phyloP scores from a whole-genome alignment of 306 rosid species.

The Lupinus albus region DNA sequence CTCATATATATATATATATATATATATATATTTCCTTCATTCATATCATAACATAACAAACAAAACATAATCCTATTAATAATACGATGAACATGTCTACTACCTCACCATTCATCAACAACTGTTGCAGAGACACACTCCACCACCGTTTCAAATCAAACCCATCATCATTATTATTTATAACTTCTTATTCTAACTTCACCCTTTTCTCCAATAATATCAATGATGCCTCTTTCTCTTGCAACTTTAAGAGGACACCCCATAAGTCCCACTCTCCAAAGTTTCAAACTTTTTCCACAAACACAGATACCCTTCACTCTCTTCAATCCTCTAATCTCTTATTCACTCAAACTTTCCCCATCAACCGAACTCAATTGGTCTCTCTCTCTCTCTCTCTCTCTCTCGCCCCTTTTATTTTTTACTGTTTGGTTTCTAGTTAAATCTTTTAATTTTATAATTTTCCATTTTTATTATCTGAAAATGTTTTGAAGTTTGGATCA shows the following conservation, averaged over 20 bases:
- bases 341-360: slow-evolving; percentile 57
- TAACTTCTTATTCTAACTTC: slow-evolving; percentile 32
- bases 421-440: neutral
- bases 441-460: slow-evolving; percentile 9
- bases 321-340: slow-evolving; percentile 49
- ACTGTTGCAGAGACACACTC: slow-evolving; percentile 28
- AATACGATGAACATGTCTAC: slow-evolving; percentile 74
- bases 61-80: neutral
- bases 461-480: neutral
- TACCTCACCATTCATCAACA: slow-evolving; percentile 56
- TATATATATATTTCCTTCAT: too few species aligned
- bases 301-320: slow-evolving; percentile 48
- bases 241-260: slow-evolving; percentile 41
- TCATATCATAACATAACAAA: too few species aligned
- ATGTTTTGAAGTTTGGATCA: slow-evolving; percentile 17
- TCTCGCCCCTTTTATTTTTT: neutral
- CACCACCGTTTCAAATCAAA: slow-evolving; percentile 40
- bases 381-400: neutral
- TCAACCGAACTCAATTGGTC: slow-evolving; percentile 61
- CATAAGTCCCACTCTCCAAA: slow-evolving; percentile 39
- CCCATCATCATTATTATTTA: slow-evolving; percentile 25
- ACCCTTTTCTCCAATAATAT: slow-evolving; percentile 34
- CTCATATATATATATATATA: too few species aligned
- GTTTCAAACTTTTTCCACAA: slow-evolving; percentile 49
- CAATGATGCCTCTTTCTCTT: slow-evolving; percentile 20